Conservation (phyloP, 352 stramenopile species). For the Globisporangium abappressorium region DNA sequence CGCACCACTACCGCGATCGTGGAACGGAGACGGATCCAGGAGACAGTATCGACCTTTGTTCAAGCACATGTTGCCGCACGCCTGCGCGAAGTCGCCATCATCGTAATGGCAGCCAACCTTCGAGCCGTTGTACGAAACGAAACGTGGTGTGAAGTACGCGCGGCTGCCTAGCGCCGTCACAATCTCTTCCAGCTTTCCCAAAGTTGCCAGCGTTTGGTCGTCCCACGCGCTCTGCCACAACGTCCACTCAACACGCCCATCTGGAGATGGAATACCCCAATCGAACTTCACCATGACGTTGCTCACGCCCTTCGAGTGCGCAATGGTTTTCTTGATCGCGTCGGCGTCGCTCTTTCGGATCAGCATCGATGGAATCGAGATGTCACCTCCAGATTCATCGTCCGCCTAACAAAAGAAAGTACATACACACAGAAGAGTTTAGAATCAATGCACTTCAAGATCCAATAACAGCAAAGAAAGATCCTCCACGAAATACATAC, state of each 20-base stretch:
- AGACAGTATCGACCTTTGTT: slow-evolving; percentile 97
- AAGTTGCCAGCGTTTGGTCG: slow-evolving; percentile 64
- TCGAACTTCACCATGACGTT: slow-evolving; percentile 95
- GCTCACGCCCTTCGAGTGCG: slow-evolving; percentile 82
- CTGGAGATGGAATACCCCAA: slow-evolving; percentile 92
- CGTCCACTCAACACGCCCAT: slow-evolving; percentile 96
- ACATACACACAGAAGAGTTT: neutral
- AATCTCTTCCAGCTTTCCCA: slow-evolving; percentile 84
- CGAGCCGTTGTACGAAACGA: slow-evolving; percentile 95
- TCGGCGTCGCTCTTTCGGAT: slow-evolving; percentile 95
- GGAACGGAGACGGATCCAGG: slow-evolving; percentile 92
- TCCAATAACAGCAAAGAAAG: slow-evolving; percentile 5
- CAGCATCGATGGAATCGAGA: slow-evolving; percentile 96
- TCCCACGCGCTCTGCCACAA: slow-evolving; percentile 96
- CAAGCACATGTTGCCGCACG: slow-evolving; percentile 96
- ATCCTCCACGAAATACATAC: slow-evolving; percentile 19
- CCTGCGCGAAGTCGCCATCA: slow-evolving; percentile 51
- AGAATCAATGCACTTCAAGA: slow-evolving; percentile 1
- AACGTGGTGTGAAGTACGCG: slow-evolving; percentile 95
- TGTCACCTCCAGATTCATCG: slow-evolving; percentile 95
- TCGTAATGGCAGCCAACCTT: slow-evolving; percentile 89
- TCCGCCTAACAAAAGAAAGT: slow-evolving; percentile 62
- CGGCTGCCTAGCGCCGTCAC: slow-evolving; percentile 85
- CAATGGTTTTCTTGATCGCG: slow-evolving; percentile 88
- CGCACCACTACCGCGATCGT: slow-evolving; percentile 90